Conservation (phyloP, 2,329 filamentous ascomycete genomes). For the Helotiales sp. region DNA sequence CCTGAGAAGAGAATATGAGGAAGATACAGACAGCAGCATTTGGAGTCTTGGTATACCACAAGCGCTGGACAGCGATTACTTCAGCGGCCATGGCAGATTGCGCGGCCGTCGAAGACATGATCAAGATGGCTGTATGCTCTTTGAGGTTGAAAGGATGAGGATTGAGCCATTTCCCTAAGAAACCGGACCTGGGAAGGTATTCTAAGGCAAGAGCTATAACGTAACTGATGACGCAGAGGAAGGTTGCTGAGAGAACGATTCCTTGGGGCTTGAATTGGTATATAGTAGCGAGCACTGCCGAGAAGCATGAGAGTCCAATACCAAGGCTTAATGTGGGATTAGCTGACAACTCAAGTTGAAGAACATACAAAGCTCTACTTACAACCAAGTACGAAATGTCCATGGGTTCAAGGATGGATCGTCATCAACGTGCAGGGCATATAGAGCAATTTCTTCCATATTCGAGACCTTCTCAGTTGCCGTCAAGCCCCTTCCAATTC, state of each 20-base stretch:
- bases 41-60: conserved; percentile 73
- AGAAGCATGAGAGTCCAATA: conserved; percentile 36
- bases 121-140: conserved; percentile 65
- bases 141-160: conserved; percentile 69
- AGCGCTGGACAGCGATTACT: conserved; percentile 67
- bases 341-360: not conserved
- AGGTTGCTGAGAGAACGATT: conserved; percentile 42
- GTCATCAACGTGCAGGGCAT: conserved; percentile 38
- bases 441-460: conserved; percentile 12
- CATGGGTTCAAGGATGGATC: conserved; percentile 37
- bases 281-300: conserved; percentile 42
- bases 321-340: not conserved
- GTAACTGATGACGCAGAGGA: conserved; percentile 44
- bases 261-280: conserved; percentile 48
- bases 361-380: not conserved
- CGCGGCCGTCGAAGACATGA: conserved; percentile 52
- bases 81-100: conserved; percentile 74
- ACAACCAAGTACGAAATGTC: conserved; percentile 40
- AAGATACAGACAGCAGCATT: conserved; percentile 58
- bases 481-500: conserved; percentile 8
- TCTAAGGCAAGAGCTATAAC: conserved; percentile 29
- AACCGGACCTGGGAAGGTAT: conserved; percentile 36
- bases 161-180: conserved; percentile 54
- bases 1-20: conserved; percentile 58
- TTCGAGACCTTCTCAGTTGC: not conserved